Evolutionary conservation across 768 basidiomycete genomes (phyloP), one percentile per base, ranked within the genome.

Genomic region (Sporobolomyces phaffii): DNA sequence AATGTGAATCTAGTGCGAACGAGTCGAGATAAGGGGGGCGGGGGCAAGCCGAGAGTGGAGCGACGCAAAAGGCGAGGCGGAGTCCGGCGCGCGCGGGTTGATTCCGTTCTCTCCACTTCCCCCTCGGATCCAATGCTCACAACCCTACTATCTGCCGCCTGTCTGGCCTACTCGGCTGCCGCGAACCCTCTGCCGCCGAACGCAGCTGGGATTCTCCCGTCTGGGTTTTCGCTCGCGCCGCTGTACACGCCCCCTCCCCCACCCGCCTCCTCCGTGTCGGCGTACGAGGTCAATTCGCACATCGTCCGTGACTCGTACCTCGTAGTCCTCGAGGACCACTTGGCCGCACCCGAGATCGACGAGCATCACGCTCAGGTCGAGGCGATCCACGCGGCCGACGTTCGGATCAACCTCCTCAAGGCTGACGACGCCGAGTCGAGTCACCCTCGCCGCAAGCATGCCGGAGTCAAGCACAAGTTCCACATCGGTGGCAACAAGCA

Each of bases 231-330:
- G 3, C 67, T 78, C 34, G 77, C 77, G 17, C 78, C 78, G 14
- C 62, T 78, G 3, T 56, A 60, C 45, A 65, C 72, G 7, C 66
- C 70, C 6, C 65, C 65, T 22, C 56, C 63, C 7, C 66, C 70
- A 14, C 51, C 62, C 53, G 7, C 31, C 33, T 36, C 41, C n/a
- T 40, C 51, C 1, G 14, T 50, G 29, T 22, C 61, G 29, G 24
- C 43, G 10, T 33, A 31, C 26, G 49, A 11, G 24, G 22, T 43
- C 18, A n/a, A 64, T 29, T 61, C 60, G 22, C 74, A 75, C 69
- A 61, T 75, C 62, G 80, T 93, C 77, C 86, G 88, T 80, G 87
- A 93, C 81, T 89, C 90, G n/a, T 98, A 97, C 80, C 91, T 98
- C 69, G 84, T 98, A 77, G 83, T 91, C 76, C 82, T 98, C 70